Base-by-base conservation (phyloP, 2,329 filamentous ascomycete genomes). In the Penicillium sp. region DNA sequence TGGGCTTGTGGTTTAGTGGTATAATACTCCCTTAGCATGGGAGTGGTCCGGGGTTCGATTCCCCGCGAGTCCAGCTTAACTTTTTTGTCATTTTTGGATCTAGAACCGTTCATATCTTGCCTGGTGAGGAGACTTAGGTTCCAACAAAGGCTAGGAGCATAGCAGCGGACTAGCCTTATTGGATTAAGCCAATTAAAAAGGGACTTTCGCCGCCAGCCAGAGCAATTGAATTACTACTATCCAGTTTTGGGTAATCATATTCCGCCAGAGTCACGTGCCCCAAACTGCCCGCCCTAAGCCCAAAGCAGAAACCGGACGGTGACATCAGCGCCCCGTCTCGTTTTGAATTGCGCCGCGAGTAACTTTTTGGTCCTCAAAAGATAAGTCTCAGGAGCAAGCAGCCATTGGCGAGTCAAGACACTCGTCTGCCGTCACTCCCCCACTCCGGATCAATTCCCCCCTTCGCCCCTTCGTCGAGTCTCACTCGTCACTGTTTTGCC, bases 1-100 rank as follows among this genome's bases (percentile, higher is more conserved):
- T n/a, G n/a, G n/a, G n/a, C n/a, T n/a, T n/a, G n/a, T n/a, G 75
- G 75, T 78, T 77, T 78, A 78, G 75, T 77, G 76, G 76, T 78
- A 78, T 77, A 76, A 78, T 77, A 73, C 74, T 69, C 74, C 73
- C 75, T 77, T 77, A 78, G 76, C 73, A 77, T 79, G 76, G 75
- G 76, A 71, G 77, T 73, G 77, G 77, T 78, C 75, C 73, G 72
- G 75, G 75, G 75, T 78, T 78, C 75, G 76, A 79, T 79, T 79
- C 77, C 76, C 77, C 72, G 76, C 76, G 72, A 76, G 77, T 79
- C 77, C 77, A 78, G 22, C 24, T 61, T 60, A 61, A 60, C 35
- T 63, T 64, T 63, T 63, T 52, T 52, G 19, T n/a, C 14, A 2
- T 39, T 39, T 39, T 18, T 39, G 14, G 6, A 1, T 31, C 7